A percentile compares a stretch with the other conserved stretches of the same genome.
These are phyloP conservation scores for Lipomyces sp. DNA, from an alignment of 805 yeast species.

Conservation along the genomic window DNA sequence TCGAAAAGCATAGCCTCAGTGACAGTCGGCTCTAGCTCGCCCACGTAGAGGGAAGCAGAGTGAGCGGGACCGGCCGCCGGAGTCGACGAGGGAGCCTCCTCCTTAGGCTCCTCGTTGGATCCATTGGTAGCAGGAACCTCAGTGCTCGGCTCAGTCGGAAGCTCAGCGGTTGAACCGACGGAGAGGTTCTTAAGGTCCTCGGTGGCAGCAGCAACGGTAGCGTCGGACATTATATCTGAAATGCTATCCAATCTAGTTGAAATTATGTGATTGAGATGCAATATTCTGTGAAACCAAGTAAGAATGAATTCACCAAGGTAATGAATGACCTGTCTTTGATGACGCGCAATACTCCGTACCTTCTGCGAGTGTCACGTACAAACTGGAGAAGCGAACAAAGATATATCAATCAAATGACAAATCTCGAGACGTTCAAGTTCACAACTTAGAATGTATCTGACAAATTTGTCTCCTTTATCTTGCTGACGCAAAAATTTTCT, in stretches of 20 bases:
- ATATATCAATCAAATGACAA: slow-evolving; percentile 2
- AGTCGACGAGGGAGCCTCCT: slow-evolving; percentile 41
- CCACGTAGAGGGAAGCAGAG: slow-evolving; percentile 85
- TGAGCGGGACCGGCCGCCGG: slow-evolving; percentile 46
- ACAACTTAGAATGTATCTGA: not conserved
- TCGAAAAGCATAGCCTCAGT: slow-evolving; percentile 95
- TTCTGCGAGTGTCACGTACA: not conserved
- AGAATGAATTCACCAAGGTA: not conserved
- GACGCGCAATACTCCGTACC: not conserved
- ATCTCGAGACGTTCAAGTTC: not conserved
- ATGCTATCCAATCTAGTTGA: not conserved
- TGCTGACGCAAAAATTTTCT: slow-evolving; percentile 12
- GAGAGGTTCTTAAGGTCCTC: slow-evolving; percentile 38
- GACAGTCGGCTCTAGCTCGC: slow-evolving; percentile 91
- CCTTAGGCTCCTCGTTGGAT: slow-evolving; percentile 28
- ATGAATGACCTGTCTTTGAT: not conserved
- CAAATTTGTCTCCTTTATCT: not conserved
- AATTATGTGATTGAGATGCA: not conserved
- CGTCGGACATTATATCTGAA: slow-evolving; percentile 35
- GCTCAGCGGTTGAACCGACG: slow-evolving; percentile 30
- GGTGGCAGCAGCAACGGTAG: slow-evolving; percentile 38
- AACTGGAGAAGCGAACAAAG: slow-evolving; percentile 2
- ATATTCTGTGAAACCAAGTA: not conserved
- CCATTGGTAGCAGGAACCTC: slow-evolving; percentile 21
- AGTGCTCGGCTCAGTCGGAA: slow-evolving; percentile 15